These are phyloP conservation scores for Tuctoria greenei DNA, from an alignment of 176 grass and related monocot genomes.

Conservation along the genomic window DNA sequence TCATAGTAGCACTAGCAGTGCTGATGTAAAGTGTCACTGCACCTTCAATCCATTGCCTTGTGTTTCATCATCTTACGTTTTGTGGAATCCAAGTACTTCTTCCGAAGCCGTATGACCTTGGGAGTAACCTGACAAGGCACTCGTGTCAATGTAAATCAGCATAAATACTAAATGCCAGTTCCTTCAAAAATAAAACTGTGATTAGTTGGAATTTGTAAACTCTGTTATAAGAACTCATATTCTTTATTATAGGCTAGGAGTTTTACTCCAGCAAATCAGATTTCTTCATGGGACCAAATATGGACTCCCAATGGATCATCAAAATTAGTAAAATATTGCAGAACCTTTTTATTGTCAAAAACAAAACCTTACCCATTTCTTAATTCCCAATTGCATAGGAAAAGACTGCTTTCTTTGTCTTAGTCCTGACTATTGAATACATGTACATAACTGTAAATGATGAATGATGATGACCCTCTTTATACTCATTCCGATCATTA, in stretches of 20 bases:
- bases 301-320: not conserved
- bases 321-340: conserved; percentile 8
- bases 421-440: conserved; percentile 1
- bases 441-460: conserved; percentile 17
- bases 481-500: conserved; percentile 2
- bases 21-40: too few species aligned
- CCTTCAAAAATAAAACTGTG: conserved; percentile 3
- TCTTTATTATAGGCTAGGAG: not conserved
- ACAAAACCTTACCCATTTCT: too few species aligned
- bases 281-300: conserved; percentile 6
- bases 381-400: not conserved
- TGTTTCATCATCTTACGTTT: conserved; percentile 99
- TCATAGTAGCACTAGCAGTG: too few species aligned
- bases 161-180: not conserved
- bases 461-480: not conserved
- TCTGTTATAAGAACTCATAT: conserved; percentile 6
- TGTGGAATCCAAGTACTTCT: conserved; percentile 86
- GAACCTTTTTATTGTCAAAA: not conserved
- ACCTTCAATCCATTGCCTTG: conserved; percentile 60
- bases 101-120: conserved; percentile 78
- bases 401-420: not conserved
- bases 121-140: conserved; percentile 72
- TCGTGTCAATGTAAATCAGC: conserved; percentile 25
- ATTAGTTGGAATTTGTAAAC: not conserved
- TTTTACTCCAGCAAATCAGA: not conserved